A percentile compares a stretch with the other conserved stretches of the same genome.
Conservation (phyloP, 1,284 basidiomycete genomes). For the Leucoagaricus sp. region DNA sequence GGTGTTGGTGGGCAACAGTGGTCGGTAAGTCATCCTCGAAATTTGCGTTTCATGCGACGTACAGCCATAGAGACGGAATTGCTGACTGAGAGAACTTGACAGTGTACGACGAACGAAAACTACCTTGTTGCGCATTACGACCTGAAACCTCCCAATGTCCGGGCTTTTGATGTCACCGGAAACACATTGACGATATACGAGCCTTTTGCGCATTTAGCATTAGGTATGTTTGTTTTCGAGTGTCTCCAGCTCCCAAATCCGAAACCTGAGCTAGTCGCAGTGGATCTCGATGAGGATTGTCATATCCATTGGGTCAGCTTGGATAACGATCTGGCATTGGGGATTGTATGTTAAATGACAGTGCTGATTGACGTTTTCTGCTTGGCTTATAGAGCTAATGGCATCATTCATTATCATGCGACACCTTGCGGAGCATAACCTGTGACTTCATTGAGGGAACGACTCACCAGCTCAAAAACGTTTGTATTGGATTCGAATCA, state of each 20-base stretch:
- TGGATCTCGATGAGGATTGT: background rate
- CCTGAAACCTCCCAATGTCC: constrained; percentile 51
- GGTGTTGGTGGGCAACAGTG: constrained; percentile 61
- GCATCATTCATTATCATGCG: constrained; percentile 68
- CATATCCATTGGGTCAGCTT: background rate
- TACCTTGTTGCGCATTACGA: constrained; percentile 60
- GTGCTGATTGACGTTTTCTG: constrained; percentile 15
- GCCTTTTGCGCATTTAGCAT: constrained; percentile 50
- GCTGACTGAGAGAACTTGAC: constrained; percentile 12
- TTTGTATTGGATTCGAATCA: background rate
- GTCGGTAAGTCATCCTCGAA: constrained; percentile 51
- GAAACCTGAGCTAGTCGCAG: background rate
- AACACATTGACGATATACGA: constrained; percentile 66
- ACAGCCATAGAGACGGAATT: background rate
- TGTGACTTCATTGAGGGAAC: no score
- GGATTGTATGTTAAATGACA: background rate
- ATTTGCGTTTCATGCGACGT: background rate
- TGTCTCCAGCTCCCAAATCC: background rate
- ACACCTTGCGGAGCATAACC: constrained; percentile 49
- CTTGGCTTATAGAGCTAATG: constrained; percentile 49
- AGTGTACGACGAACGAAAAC: constrained; percentile 54
- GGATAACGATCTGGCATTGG: background rate
- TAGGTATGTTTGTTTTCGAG: constrained; percentile 44
- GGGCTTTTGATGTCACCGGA: constrained; percentile 61
- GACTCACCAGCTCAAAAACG: background rate